Evolutionary conservation across 345 rosid species (phyloP), one percentile per base, ranked within the genome.

Genomic region (Salix caprea): DNA sequence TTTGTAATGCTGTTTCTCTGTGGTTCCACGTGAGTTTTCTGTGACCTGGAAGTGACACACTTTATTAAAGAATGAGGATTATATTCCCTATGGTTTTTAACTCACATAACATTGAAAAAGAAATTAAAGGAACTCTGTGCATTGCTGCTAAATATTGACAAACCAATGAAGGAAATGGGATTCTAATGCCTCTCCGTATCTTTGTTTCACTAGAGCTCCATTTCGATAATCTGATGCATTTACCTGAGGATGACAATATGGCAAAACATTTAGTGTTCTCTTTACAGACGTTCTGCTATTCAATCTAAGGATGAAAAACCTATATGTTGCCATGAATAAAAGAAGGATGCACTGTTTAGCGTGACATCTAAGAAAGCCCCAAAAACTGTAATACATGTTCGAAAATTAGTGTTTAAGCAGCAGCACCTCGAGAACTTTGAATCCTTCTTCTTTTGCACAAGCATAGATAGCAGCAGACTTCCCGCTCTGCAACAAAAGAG

Each of bases 391-490:
- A 77, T 48, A 40, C 44, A 8, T 18, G 26, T 46, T 73, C 36
- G 24, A 78, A 83, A 42, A 70, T 56, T n/a, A 54, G 74, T 67
- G 21, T 65, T 76, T 7, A 76, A 71, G 62, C 16, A 74, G 79
- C 79, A 72, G 79, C 79, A 95, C 99, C 98, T 96, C 99, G 58
- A 93, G 85, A 76, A 96, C 84, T 91, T 89, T 87, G 72, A 88
- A 96, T 48, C 95, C 97, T 75, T 92, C 92, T 82, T 93, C 99
- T 85, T 86, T 89, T 3, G 98, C 99, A 80, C 99, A 96, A 74
- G 99, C 97, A 67, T 86, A 89, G 72, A 96, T 79, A 76, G 97
- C 97, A 34, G 98, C 94, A 78, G 98, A 92, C 79, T 96, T 96
- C 83, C 99, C 98, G 85, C 99, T 87, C 98, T 96, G 94, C 82